Percentiles rank a stretch among this genome's conserved stretches.
These are phyloP conservation scores for Paspalum notatum DNA, from an alignment of 176 grass and related monocot genomes.

Conservation along the genomic window DNA sequence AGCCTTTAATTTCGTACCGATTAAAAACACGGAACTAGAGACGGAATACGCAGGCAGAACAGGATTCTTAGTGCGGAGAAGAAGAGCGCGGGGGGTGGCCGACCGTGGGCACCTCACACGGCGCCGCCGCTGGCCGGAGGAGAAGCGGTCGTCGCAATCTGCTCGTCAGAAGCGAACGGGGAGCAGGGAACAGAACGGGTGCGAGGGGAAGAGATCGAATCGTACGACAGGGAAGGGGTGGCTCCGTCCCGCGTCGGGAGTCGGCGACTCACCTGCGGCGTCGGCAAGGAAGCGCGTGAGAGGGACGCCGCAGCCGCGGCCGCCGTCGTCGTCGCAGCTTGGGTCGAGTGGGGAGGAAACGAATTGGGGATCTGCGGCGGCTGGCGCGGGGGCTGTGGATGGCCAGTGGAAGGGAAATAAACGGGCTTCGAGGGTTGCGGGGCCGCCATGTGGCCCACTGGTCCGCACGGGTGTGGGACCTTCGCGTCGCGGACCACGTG, in stretches of 20 bases:
- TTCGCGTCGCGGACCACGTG: not conserved
- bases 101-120: not conserved
- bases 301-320: not conserved
- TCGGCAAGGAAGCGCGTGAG: not conserved
- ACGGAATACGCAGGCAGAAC: too few species aligned
- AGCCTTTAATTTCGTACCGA: not conserved
- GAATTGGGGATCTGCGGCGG: constrained; percentile 21
- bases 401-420: not conserved
- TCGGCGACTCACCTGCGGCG: not conserved
- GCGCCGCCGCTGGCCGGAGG: not conserved
- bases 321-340: constrained; percentile 1
- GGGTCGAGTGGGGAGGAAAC: not conserved
- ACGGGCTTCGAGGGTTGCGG: not conserved
- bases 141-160: not conserved
- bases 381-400: not conserved
- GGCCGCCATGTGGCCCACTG: constrained; percentile 19
- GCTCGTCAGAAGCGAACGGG: not conserved
- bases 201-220: not conserved
- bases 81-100: too few species aligned
- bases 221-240: not conserved
- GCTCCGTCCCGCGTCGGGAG: not conserved
- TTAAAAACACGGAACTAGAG: not conserved
- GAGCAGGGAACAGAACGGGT: not conserved
- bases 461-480: not conserved
- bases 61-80: too few species aligned